Base-by-base conservation (phyloP, 2,329 filamentous ascomycete species). In the Ophiostoma sp. region DNA sequence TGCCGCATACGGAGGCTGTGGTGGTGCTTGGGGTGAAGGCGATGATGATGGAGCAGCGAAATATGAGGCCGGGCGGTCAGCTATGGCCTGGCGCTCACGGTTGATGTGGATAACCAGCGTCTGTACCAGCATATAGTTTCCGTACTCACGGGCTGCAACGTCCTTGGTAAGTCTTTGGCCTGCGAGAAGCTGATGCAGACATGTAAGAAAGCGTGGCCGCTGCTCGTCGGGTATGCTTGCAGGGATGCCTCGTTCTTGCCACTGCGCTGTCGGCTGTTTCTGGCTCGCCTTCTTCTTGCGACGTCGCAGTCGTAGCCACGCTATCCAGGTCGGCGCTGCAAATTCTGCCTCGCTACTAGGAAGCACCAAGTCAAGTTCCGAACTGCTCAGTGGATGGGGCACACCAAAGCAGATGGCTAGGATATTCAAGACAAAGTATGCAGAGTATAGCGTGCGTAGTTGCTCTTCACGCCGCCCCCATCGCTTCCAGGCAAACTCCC, bases 121-220 rank as follows among this genome's bases (percentile, higher is more conserved):
- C 55, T 64, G 58, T 4, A 67, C 42, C 36, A 67, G 66, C 58
- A 67, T 36, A 44, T 67, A 67, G 58, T 67, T 67, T 14, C 58
- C 66, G 27, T 63, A 67, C 45, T 62, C 66, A 1, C 55, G 55
- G 6, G 42, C 58, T 12, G 41, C 58, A 14, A 41, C 55, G 14
- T 60, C 66, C 42, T 52, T 49, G 44, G 55, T 36, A 5, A 67
- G 66, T 8, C 52, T 36, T 45, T 67, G 58, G 11, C 66, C 66
- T 36, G 11, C 2, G 5, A 67, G 66, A 3, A 67, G 58, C 44
- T 67, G 66, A 8, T 38, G 58, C 7, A 64, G 44, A 12, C 58
- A 55, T 12, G 18, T 4, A 9, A 55, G 49, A 36, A 55, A 55
- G 49, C 49, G 49, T 18, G 49, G 49, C n/a, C n/a, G 18, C 49